Base-by-base conservation (phyloP, 352 stramenopile genomes). In the Globisporangium recalcitrans region DNA sequence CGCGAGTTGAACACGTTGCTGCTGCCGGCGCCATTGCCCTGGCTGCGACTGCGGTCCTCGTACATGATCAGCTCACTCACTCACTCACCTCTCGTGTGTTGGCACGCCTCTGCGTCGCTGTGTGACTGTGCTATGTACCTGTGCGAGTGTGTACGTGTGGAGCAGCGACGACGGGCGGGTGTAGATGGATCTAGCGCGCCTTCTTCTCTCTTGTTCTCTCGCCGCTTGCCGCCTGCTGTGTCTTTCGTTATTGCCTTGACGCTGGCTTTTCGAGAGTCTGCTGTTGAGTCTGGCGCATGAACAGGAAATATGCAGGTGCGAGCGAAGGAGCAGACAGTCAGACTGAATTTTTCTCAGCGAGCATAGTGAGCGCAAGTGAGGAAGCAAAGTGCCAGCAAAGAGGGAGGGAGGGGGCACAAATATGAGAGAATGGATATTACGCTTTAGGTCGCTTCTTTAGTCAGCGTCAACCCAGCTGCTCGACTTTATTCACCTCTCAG, bases 401-500 rank as follows among this genome's bases (percentile, higher is more conserved):
- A n/a, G 38, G 2, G 5, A 31, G 38, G 16, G 36, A 44, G 36
- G 36, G 34, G 38, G 38, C 21, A 44, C 38, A 44, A 44, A 44
- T 44, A 44, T 14, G 3, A 4, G 38, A 44, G 14, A 44, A 44
- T 44, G 38, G 13, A 9, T 44, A 44, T 44, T 44, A 44, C 38
- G 38, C 38, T 44, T 9, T 14, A n/a, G 14, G 6, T 44, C 38
- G 10, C 38, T 21, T 44, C 13, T 13, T 5, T 1, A 21, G 16
- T n/a, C n/a, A 14, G 13, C 38, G 38, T 44, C 38, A 44, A 11
- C 38, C 19, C 16, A n/a, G 38, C 14, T 44, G 5, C 19, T 16
- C 1, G 34, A 21, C 2, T n/a, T 44, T 44, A 68, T 61, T 22
- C 85, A 69, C 58, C n/a, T n/a, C n/a, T n/a, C n/a, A n/a, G n/a